Base-by-base conservation (phyloP, 805 yeast genomes). In the Kodamaea leandrae region DNA sequence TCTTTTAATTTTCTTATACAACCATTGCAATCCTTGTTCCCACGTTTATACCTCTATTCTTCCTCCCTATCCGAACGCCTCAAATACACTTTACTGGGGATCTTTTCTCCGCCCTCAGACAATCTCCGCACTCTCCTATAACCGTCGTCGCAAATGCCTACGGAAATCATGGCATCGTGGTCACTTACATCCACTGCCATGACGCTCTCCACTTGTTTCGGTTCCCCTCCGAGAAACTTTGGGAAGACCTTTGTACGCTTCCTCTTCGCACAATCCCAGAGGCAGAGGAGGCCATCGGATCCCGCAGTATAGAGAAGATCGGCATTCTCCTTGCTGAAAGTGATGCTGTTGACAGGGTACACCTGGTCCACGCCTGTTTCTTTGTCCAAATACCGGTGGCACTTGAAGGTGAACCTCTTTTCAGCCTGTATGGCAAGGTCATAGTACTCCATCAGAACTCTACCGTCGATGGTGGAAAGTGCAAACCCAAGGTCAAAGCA, bases 401-500 rank as follows among this genome's bases (percentile, higher is more conserved):
- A 83, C 53, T 87, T 80, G 68, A 88, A 88, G 0, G 96, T 91
- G 58, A 82, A 89, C 41, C 78, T 75, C 42, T 67, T 62, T 1
- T 59, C 49, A 38, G 64, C 74, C 43, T 63, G 70, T 3, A 54
- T 53, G 3, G 71, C 58, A 3, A 77, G 73, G 41, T 80, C 77
- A 40, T 82, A 76, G 51, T 71, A 81, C 46, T 86, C 91, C 19
- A 87, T 76, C 0, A 89, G 80, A 1, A 84, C 88, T 20, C 95
- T 66, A 0, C 96, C 96, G 52, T 86, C 95, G n/a, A 87, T 70
- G 1, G 91, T 81, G 19, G 87, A 69, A 23, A 81, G 72, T 0
- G 82, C 87, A 56, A 76, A 82, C 6, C 83, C 93, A 48, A 64
- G 57, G 8, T 57, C 60, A 41, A 69, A 62, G 27, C 79, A 64